Evolutionary conservation across 768 basidiomycete genomes (phyloP).

Genomic region (Amylocystis lapponica): DNA sequence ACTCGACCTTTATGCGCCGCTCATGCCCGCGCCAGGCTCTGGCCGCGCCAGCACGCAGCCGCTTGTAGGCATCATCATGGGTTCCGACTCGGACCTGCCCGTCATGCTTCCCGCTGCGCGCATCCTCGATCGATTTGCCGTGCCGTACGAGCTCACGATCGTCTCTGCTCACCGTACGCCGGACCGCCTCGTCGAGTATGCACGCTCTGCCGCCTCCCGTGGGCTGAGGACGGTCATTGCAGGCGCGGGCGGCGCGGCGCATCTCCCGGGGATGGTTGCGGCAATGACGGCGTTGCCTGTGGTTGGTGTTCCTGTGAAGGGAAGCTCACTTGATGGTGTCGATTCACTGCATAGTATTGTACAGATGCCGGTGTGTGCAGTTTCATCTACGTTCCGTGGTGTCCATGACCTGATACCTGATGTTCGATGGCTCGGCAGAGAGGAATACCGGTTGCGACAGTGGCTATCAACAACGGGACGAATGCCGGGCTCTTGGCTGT

Average conservation of each 20-base stretch:
- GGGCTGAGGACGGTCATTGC: conserved; percentile 80
- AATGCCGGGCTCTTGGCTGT: conserved; percentile 92
- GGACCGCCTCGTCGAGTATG: conserved; percentile 76
- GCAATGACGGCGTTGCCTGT: conserved; percentile 90
- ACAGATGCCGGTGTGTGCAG: conserved; percentile 87
- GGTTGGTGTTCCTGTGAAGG: conserved; percentile 95
- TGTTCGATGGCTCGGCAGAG: conserved; percentile 44
- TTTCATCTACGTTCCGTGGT: conserved; percentile 2
- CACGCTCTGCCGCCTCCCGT: conserved; percentile 61
- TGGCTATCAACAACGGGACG: conserved; percentile 92
- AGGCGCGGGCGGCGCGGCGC: conserved; percentile 97
- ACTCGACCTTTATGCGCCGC: conserved; percentile 47
- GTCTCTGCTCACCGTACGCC: conserved; percentile 97
- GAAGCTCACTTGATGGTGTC: conserved; percentile 88
- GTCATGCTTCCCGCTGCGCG: conserved; percentile 86
- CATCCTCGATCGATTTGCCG: conserved; percentile 72
- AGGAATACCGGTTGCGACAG: conserved; percentile 95
- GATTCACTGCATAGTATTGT: conserved; percentile 98
- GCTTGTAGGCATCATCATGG: conserved; percentile 94
- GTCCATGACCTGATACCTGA: neutral
- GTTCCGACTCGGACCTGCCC: conserved; percentile 96
- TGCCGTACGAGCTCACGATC: conserved; percentile 93
- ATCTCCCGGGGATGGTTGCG: conserved; percentile 98
- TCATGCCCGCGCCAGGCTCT: conserved; percentile 34
- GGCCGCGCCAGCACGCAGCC: conserved; percentile 63